Conservation (phyloP, 805 yeast genomes). For the Ogataea ramenticola region DNA sequence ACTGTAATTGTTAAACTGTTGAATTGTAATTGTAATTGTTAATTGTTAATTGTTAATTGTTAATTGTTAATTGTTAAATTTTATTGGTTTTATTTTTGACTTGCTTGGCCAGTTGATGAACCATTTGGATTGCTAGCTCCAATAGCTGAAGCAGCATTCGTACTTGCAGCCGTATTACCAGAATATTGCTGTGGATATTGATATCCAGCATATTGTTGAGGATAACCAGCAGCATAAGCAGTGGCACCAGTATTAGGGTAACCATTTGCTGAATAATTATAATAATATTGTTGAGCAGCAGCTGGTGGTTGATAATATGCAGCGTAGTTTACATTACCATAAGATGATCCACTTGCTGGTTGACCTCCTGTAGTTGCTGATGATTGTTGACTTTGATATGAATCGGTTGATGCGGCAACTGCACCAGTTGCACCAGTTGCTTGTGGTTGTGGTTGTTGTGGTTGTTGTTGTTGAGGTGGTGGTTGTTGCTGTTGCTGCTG, state of each 20-base stretch:
- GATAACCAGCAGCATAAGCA: neutral
- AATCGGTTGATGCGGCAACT: conserved; percentile 1
- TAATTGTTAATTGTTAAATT: neutral
- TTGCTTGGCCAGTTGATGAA: neutral
- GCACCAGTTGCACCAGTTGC: conserved; percentile 5
- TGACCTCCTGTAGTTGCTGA: neutral
- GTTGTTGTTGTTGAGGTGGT: conserved; percentile 6
- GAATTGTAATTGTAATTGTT: too few species aligned
- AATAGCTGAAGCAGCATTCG: neutral
- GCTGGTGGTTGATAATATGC: conserved; percentile 3
- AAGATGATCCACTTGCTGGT: neutral
- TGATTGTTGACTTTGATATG: conserved; percentile 3
- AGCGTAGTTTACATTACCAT: neutral
- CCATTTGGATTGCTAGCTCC: neutral
- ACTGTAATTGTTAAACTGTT: too few species aligned
- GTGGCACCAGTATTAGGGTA: conserved; percentile 3
- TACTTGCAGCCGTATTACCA: neutral
- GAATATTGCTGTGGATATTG: conserved; percentile 1
- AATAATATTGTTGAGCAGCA: conserved; percentile 1
- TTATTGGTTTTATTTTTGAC: neutral
- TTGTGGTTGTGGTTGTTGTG: conserved; percentile 3
- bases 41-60: too few species aligned
- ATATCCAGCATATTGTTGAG: conserved; percentile 2
- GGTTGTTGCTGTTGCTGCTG: conserved; percentile 7
- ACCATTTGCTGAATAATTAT: conserved; percentile 2